phyloP scores from a whole-genome alignment of 805 yeast species.

The Debaryomyces tyrocola region DNA sequence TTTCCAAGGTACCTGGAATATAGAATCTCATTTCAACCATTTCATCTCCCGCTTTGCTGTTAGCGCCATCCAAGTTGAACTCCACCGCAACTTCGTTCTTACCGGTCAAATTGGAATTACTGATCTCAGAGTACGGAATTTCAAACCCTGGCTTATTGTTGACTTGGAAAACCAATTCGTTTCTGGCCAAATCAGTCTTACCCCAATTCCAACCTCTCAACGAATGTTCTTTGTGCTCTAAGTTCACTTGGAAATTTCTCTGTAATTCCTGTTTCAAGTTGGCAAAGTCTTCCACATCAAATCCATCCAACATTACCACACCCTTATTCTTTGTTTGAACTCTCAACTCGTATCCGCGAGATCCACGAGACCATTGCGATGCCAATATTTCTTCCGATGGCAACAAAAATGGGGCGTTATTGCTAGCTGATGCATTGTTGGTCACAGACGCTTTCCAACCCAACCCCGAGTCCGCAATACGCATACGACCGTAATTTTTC shows the following conservation, averaged over 20 bases:
- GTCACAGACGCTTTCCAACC: slow-evolving; percentile 86
- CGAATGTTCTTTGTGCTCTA: slow-evolving; percentile 88
- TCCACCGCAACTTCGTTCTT: slow-evolving; percentile 93
- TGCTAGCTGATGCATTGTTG: slow-evolving; percentile 38
- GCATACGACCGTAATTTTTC: slow-evolving; percentile 79
- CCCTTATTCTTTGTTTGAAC: slow-evolving; percentile 88
- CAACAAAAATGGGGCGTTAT: slow-evolving; percentile 73
- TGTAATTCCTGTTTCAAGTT: slow-evolving; percentile 81
- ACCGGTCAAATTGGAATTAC: slow-evolving; percentile 86
- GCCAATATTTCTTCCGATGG: slow-evolving; percentile 83
- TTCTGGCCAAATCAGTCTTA: slow-evolving; percentile 84
- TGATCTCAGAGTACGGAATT: slow-evolving; percentile 76
- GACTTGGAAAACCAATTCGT: slow-evolving; percentile 82
- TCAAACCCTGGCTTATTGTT: slow-evolving; percentile 91
- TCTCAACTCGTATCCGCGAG: slow-evolving; percentile 86
- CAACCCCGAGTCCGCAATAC: slow-evolving; percentile 93
- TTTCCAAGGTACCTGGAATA: slow-evolving; percentile 81
- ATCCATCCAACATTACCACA: slow-evolving; percentile 87
- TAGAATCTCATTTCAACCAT: slow-evolving; percentile 91
- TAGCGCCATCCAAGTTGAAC: slow-evolving; percentile 59
- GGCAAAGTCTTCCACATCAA: slow-evolving; percentile 79
- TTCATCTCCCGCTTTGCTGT: slow-evolving; percentile 86
- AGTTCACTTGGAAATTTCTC: slow-evolving; percentile 64
- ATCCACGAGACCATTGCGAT: slow-evolving; percentile 89
- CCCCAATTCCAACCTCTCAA: slow-evolving; percentile 99